A percentile compares a stretch with the other conserved stretches of the same genome.
phyloP scores from a whole-genome alignment of 257 asterid genomes.

The Voacanga thouarsii region DNA sequence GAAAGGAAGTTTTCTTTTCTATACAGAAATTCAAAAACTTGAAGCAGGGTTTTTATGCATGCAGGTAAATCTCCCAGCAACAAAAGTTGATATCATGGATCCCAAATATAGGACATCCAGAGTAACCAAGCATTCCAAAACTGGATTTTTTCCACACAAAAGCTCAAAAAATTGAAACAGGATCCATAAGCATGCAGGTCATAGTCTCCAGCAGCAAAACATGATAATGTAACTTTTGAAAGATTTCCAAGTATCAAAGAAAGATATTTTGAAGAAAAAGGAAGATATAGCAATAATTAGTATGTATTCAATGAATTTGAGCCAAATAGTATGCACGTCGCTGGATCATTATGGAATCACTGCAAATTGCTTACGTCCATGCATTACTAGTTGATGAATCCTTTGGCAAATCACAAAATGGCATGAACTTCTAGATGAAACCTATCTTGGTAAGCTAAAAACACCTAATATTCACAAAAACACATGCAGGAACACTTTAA shows the following conservation, averaged over 20 bases:
- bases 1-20: background rate
- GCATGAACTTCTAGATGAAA: background rate
- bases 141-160: background rate
- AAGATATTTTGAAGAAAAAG: background rate
- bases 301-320: background rate
- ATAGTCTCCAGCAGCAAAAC: background rate
- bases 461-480: background rate
- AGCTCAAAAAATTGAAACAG: background rate
- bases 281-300: background rate
- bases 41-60: background rate
- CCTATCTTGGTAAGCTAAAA: background rate
- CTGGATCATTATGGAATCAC: background rate
- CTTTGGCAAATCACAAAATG: background rate
- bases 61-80: background rate
- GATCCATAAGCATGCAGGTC: background rate
- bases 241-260: background rate
- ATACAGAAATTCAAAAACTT: background rate
- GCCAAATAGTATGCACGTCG: background rate
- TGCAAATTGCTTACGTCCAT: background rate
- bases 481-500: background rate
- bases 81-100: background rate
- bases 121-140: background rate
- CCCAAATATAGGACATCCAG: background rate
- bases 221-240: background rate
- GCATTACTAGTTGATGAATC: background rate